Evolutionary conservation across 202 grass and related monocot genomes (phyloP).

Genomic region (Panicum hallii): DNA sequence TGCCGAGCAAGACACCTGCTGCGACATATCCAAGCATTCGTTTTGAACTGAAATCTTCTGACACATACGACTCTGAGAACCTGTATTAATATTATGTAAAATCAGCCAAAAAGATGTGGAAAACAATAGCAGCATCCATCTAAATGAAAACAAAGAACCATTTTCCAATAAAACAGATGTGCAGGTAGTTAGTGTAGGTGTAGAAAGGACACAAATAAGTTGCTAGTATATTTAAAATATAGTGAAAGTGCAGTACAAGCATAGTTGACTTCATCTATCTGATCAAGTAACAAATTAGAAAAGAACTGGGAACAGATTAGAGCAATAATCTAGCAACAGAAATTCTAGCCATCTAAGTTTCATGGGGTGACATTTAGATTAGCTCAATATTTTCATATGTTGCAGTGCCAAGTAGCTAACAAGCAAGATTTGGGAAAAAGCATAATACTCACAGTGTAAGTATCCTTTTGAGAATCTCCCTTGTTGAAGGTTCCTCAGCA

Average conservation of each 20-base stretch:
- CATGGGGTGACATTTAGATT: slow-evolving; percentile 28
- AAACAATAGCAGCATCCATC: background rate
- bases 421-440: background rate
- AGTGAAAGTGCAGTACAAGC: background rate
- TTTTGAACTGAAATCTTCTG: slow-evolving; percentile 50
- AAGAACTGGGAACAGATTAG: background rate
- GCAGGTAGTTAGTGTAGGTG: background rate
- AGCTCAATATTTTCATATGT: slow-evolving; percentile 22
- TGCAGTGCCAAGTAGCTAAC: background rate
- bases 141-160: background rate
- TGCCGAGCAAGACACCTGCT: slow-evolving; percentile 59
- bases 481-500: slow-evolving; percentile 67
- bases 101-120: slow-evolving; percentile 22
- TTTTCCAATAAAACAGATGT: slow-evolving; percentile 10
- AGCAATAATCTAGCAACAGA: background rate
- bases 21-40: slow-evolving; percentile 47
- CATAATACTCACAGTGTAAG: slow-evolving; percentile 72
- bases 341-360: slow-evolving; percentile 3
- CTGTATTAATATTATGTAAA: slow-evolving; percentile 42
- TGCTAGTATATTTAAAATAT: background rate
- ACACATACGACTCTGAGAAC: slow-evolving; percentile 56
- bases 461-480: slow-evolving; percentile 81
- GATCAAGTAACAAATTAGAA: background rate
- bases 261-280: background rate
- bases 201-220: slow-evolving; percentile 24